These are phyloP conservation scores for Corinectria fuckeliana DNA, from an alignment of 2,329 filamentous ascomycete species.

Conservation along the genomic window DNA sequence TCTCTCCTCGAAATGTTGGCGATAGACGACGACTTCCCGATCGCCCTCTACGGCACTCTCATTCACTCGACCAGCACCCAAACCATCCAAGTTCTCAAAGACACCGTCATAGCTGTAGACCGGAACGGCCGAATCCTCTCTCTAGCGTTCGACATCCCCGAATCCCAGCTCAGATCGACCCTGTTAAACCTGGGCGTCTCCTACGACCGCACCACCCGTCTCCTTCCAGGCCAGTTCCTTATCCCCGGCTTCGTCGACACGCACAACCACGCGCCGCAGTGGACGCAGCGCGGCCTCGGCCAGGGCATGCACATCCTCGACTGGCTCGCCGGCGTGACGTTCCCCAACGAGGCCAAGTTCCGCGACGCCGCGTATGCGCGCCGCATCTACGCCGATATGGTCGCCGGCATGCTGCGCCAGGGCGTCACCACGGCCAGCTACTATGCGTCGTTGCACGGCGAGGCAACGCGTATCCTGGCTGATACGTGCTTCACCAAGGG, in stretches of 20 bases:
- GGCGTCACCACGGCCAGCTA: conserved; percentile 68
- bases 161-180: conserved; percentile 17
- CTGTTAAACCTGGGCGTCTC: conserved; percentile 21
- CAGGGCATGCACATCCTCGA: conserved; percentile 62
- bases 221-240: conserved; percentile 56
- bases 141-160: conserved; percentile 26
- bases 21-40: not conserved
- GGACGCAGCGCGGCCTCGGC: conserved; percentile 55
- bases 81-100: conserved; percentile 46
- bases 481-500: conserved; percentile 59
- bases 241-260: conserved; percentile 70
- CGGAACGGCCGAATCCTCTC: conserved; percentile 33
- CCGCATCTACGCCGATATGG: conserved; percentile 57
- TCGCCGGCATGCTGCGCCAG: conserved; percentile 65
- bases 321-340: conserved; percentile 69
- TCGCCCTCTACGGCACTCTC: conserved; percentile 49
- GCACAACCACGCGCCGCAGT: conserved; percentile 71
- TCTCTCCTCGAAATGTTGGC: not conserved
- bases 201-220: conserved; percentile 13
- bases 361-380: conserved; percentile 58
- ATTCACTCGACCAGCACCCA: conserved; percentile 48
- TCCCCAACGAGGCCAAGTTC: conserved; percentile 69
- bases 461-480: conserved; percentile 63
- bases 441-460: conserved; percentile 62
- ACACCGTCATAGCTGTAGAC: conserved; percentile 45